Evolutionary conservation across 75 land plant genomes (phyloP).

Genomic region (Cunninghamia lanceolata): DNA sequence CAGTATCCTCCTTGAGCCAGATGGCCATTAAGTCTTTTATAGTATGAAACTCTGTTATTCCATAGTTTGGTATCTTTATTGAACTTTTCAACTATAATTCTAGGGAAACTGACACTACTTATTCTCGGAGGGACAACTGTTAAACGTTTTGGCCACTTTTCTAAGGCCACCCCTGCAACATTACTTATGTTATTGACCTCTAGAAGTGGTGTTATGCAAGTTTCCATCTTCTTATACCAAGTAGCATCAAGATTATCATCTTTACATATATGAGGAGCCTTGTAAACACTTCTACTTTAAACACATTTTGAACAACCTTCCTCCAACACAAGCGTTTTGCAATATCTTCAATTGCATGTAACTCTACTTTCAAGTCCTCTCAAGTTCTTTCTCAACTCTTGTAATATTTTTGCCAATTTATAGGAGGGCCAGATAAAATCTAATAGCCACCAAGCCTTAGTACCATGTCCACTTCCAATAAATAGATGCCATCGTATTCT

Average conservation of each 20-base stretch:
- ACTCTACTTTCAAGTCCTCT: constrained; percentile 43
- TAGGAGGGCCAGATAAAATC: constrained; percentile 72
- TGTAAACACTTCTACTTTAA: constrained; percentile 12
- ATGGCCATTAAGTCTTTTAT: constrained; percentile 21
- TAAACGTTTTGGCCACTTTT: too few species aligned
- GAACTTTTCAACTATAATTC: constrained; percentile 35
- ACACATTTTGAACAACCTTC: constrained; percentile 54
- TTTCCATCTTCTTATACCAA: constrained; percentile 67
- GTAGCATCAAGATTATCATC: constrained; percentile 42
- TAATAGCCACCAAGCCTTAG: constrained; percentile 73
- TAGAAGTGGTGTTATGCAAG: constrained; percentile 23
- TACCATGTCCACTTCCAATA: constrained; percentile 65
- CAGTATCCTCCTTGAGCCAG: constrained; percentile 37
- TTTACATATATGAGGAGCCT: constrained; percentile 34
- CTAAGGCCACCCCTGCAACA: too few species aligned
- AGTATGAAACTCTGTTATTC: constrained; percentile 28
- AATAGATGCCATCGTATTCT: constrained; percentile 47
- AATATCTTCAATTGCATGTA: constrained; percentile 37
- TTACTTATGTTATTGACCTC: too few species aligned
- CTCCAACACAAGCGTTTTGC: constrained; percentile 51
- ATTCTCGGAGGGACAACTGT: constrained; percentile 32
- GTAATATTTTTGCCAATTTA: constrained; percentile 44
- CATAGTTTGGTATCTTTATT: constrained; percentile 38
- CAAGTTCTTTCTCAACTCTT: constrained; percentile 53
- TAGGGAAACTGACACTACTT: constrained; percentile 34